Conservation (phyloP, 306 rosid genomes). For the Mucuna pruriens region DNA sequence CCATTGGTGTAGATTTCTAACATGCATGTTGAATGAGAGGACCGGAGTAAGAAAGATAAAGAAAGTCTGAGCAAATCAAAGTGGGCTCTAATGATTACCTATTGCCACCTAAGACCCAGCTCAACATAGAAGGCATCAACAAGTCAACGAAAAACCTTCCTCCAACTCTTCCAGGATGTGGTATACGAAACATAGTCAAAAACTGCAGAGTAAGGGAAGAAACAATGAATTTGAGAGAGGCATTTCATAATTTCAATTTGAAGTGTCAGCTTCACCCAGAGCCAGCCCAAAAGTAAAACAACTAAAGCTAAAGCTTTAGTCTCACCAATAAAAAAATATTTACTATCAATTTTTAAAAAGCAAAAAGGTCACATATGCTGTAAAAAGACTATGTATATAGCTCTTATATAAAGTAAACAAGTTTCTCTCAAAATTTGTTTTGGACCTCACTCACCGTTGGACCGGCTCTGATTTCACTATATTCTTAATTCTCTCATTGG, state of each 20-base stretch:
- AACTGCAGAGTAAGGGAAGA: conserved; percentile 53
- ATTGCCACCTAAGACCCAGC: conserved; percentile 94
- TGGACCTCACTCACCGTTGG: too few relatives aligned
- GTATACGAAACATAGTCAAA: conserved; percentile 78
- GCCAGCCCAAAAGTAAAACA: too few relatives aligned
- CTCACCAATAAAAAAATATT: too few relatives aligned
- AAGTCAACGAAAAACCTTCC: conserved; percentile 80
- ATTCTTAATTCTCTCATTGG: neutral
- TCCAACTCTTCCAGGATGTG: conserved; percentile 92
- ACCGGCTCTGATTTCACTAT: too few relatives aligned
- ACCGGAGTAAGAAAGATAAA: neutral
- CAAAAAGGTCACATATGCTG: too few relatives aligned
- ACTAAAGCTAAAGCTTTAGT: too few relatives aligned
- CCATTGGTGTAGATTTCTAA: conserved; percentile 24
- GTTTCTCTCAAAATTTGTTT: too few relatives aligned
- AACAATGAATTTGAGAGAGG: conserved; percentile 24
- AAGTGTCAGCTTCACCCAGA: conserved; percentile 18
- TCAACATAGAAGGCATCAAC: conserved; percentile 83
- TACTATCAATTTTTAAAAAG: too few relatives aligned
- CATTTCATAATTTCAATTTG: neutral
- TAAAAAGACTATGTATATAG: too few relatives aligned
- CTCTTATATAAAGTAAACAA: too few relatives aligned
- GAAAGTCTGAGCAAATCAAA: conserved; percentile 12
- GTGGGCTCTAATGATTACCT: conserved; percentile 52
- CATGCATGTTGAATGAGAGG: conserved; percentile 10